These are phyloP conservation scores for Salmacisia buchloeana DNA, from an alignment of 1,284 basidiomycete genomes.

Conservation along the genomic window DNA sequence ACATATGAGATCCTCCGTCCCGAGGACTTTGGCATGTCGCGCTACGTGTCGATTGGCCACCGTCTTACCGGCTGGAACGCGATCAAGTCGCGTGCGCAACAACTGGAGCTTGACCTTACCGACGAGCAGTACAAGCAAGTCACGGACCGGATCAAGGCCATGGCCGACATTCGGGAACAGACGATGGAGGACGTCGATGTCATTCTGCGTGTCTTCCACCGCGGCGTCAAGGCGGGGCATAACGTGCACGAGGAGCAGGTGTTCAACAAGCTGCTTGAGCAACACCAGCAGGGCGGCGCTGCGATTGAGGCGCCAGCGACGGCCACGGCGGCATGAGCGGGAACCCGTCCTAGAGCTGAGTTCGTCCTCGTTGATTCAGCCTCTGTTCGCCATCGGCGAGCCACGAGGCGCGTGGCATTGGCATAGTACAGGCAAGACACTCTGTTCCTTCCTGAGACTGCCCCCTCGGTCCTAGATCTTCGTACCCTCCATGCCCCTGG, in stretches of 20 bases:
- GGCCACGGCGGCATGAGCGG: neutral
- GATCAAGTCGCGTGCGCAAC: conserved; percentile 98
- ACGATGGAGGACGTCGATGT: conserved; percentile 99
- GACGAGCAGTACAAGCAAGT: conserved; percentile 88
- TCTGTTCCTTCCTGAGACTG: too few relatives aligned
- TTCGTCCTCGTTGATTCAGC: too few relatives aligned
- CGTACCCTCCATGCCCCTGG: too few relatives aligned
- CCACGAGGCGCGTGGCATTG: too few relatives aligned
- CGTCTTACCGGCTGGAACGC: conserved; percentile 97
- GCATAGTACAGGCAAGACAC: too few relatives aligned
- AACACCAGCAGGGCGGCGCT: conserved; percentile 10
- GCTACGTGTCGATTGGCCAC: conserved; percentile 98
- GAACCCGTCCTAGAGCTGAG: neutral
- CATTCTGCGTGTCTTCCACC: conserved; percentile 68
- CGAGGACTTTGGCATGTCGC: conserved; percentile 93
- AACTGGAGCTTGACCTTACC: conserved; percentile 77
- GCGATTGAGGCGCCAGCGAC: neutral
- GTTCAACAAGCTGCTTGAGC: conserved; percentile 19
- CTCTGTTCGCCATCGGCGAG: too few relatives aligned
- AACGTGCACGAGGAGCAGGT: conserved; percentile 17
- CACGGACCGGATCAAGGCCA: conserved; percentile 98
- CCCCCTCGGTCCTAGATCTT: too few relatives aligned
- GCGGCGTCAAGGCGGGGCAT: conserved; percentile 31
- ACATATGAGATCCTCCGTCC: conserved; percentile 63
- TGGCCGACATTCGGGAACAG: conserved; percentile 95